Percentiles rank a stretch among this genome's conserved stretches.
Evolutionary conservation across 2,329 filamentous ascomycete genomes (phyloP).

Genomic region (Colletotrichum magnum): DNA sequence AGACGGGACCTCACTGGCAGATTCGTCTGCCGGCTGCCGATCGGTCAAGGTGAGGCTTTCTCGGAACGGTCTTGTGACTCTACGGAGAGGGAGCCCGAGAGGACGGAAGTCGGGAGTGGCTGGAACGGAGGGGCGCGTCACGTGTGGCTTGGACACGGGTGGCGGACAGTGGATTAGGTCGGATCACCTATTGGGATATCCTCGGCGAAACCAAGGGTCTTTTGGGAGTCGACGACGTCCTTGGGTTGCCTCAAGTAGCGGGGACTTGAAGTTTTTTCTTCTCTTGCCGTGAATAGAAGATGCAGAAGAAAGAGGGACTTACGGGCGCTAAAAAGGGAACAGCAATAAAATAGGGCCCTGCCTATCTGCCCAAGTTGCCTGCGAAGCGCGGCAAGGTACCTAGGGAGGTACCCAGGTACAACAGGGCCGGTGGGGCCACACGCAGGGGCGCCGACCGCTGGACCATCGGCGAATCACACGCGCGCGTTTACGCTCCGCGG

Average conservation of each 20-base stretch:
- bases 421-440: not conserved
- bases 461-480: constrained; percentile 36
- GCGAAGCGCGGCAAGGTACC: not conserved
- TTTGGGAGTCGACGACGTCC: not conserved
- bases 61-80: constrained; percentile 31
- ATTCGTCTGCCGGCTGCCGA: constrained; percentile 34
- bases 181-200: not conserved
- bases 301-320: not conserved
- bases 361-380: too few species aligned
- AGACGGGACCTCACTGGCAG: constrained; percentile 15
- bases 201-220: constrained; percentile 10
- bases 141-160: constrained; percentile 31
- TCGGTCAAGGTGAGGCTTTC: constrained; percentile 32
- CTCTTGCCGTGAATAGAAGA: not conserved
- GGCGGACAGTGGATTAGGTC: constrained; percentile 3
- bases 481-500: constrained; percentile 39
- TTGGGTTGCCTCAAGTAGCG: not conserved
- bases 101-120: constrained; percentile 24
- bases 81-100: constrained; percentile 34
- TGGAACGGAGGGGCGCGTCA: constrained; percentile 37
- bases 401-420: too few species aligned
- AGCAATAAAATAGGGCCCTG: too few species aligned
- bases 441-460: constrained; percentile 22
- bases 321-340: constrained; percentile 30
- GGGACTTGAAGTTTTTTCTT: too few species aligned